These are phyloP conservation scores for Sporothrix protearum DNA, from an alignment of 2,329 filamentous ascomycete genomes.

Conservation along the genomic window DNA sequence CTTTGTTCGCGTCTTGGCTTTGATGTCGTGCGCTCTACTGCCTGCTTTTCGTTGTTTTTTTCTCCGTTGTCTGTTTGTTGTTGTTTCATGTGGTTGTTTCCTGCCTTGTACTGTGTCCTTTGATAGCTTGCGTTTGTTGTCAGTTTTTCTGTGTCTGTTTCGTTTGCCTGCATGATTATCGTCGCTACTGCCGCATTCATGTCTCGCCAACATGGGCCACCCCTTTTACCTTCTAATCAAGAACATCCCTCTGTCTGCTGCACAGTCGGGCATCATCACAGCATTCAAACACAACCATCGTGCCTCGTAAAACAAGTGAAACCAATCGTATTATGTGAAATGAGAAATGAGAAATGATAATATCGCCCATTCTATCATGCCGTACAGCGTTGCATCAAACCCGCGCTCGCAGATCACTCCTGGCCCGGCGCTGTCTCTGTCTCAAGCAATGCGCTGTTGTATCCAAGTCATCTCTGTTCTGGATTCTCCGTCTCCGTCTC, in stretches of 20 bases:
- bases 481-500: background rate
- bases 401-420: background rate
- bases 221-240: background rate
- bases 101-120: background rate
- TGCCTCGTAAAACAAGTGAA: background rate
- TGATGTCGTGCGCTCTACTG: background rate
- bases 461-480: background rate
- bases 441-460: background rate
- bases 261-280: background rate
- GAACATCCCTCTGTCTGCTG: slow-evolving; percentile 5
- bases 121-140: background rate
- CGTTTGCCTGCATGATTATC: background rate
- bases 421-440: background rate
- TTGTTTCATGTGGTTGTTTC: background rate
- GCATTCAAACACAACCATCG: background rate
- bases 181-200: background rate
- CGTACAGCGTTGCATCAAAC: background rate
- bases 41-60: background rate
- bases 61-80: background rate
- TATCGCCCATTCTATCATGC: background rate
- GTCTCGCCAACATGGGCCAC: background rate
- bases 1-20: too few relatives aligned
- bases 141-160: background rate
- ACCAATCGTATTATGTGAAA: background rate
- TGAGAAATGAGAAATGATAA: background rate